Conservation (phyloP, 257 asterid genomes). For the Perilla frutescens region DNA sequence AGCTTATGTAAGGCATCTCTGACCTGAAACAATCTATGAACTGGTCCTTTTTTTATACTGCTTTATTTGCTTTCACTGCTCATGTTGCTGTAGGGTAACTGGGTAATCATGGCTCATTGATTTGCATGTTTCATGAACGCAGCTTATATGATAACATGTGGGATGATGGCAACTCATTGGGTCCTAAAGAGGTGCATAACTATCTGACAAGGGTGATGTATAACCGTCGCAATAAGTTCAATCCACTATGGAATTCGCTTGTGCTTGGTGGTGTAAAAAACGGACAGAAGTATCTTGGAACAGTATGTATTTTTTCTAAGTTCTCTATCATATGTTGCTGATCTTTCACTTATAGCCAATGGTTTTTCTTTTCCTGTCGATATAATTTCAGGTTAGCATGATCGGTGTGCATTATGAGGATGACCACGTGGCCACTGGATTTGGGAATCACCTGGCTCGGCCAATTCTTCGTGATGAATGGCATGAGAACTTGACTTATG, state of each 20-base stretch:
- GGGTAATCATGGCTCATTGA: slow-evolving; percentile 25
- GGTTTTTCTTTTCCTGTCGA: not conserved
- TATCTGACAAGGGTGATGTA: slow-evolving; percentile 87
- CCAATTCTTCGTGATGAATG: slow-evolving; percentile 98
- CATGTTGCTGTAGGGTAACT: slow-evolving; percentile 17
- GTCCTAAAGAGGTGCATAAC: slow-evolving; percentile 96
- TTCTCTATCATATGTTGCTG: slow-evolving; percentile 10
- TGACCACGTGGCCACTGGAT: slow-evolving; percentile 91
- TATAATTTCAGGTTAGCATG: slow-evolving; percentile 78
- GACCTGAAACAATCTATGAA: not conserved
- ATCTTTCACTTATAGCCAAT: slow-evolving; percentile 10
- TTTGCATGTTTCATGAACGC: slow-evolving; percentile 41
- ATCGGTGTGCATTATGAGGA: slow-evolving; percentile 96
- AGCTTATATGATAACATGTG: slow-evolving; percentile 92
- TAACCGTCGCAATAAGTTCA: slow-evolving; percentile 96
- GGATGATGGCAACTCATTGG: slow-evolving; percentile 98
- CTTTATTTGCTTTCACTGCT: not conserved
- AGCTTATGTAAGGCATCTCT: slow-evolving; percentile 66
- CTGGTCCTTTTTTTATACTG: not conserved
- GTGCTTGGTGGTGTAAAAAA: slow-evolving; percentile 95
- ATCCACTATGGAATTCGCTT: slow-evolving; percentile 92
- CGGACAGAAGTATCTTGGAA: slow-evolving; percentile 94
- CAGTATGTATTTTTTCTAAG: slow-evolving; percentile 50
- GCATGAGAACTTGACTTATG: slow-evolving; percentile 86
- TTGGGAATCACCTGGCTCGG: slow-evolving; percentile 90